Evolutionary conservation across 345 rosid genomes (phyloP).

Genomic region (Arabidopsis suecica): DNA sequence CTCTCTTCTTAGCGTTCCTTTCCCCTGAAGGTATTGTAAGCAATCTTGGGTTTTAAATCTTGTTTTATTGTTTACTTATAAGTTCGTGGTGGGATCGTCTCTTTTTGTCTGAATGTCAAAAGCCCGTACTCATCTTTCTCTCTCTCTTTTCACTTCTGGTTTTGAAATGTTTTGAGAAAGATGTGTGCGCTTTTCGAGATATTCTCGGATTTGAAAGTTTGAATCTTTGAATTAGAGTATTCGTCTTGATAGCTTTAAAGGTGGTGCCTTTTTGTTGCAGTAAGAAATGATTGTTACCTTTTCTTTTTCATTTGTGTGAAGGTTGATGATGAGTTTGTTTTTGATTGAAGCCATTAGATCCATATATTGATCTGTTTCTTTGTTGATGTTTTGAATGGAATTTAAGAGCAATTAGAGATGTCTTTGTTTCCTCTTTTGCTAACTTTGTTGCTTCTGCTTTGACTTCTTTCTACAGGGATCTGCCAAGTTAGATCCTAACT

Average conservation of each 20-base stretch:
- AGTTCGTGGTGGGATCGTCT: slow-evolving; percentile 39
- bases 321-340: slow-evolving; percentile 18
- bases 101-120: slow-evolving; percentile 27
- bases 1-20: slow-evolving; percentile 11
- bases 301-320: background rate
- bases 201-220: slow-evolving; percentile 32
- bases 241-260: slow-evolving; percentile 25
- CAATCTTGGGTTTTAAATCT: background rate
- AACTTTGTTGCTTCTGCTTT: slow-evolving; percentile 27
- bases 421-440: slow-evolving; percentile 18
- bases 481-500: slow-evolving; percentile 19
- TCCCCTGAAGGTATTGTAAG: slow-evolving; percentile 39
- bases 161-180: background rate
- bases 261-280: slow-evolving; percentile 18
- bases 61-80: background rate
- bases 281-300: background rate
- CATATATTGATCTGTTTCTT: slow-evolving; percentile 30
- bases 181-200: slow-evolving; percentile 13
- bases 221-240: slow-evolving; percentile 22
- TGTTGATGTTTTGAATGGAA: slow-evolving; percentile 8
- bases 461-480: slow-evolving; percentile 51
- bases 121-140: background rate
- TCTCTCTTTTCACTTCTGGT: background rate
- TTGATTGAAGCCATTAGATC: slow-evolving; percentile 24
- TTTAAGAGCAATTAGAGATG: slow-evolving; percentile 13